Evolutionary conservation across 768 basidiomycete species (phyloP).

Genomic region (Serendipita sp.): DNA sequence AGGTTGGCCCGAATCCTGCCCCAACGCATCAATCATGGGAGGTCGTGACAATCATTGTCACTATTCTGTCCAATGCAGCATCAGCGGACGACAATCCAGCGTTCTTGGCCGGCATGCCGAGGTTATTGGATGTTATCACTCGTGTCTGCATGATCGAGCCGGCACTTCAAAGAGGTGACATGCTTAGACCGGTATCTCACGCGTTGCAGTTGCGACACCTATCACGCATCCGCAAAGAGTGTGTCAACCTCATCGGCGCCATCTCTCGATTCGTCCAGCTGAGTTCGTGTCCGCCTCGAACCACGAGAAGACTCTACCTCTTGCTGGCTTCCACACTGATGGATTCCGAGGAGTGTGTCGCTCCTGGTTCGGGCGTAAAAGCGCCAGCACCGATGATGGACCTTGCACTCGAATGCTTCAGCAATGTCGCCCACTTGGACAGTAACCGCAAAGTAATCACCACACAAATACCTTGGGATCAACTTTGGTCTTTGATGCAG

Average conservation of each 20-base stretch:
- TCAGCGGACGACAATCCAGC: constrained; percentile 2
- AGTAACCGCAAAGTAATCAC: constrained; percentile 60
- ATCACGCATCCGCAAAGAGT: constrained; percentile 31
- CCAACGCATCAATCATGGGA: constrained; percentile 30
- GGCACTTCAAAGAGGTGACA: not conserved
- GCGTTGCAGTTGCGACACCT: constrained; percentile 40
- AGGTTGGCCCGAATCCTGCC: constrained; percentile 27
- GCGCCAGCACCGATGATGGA: constrained; percentile 48
- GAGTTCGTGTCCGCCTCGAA: constrained; percentile 28
- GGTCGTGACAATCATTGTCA: constrained; percentile 2
- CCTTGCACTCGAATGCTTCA: constrained; percentile 69
- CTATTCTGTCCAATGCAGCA: not conserved
- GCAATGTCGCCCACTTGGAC: constrained; percentile 62
- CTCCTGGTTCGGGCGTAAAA: constrained; percentile 34
- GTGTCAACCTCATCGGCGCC: constrained; percentile 42
- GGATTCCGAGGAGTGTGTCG: constrained; percentile 48
- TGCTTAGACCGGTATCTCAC: constrained; percentile 3
- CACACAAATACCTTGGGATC: constrained; percentile 37
- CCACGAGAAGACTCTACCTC: constrained; percentile 45
- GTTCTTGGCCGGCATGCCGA: not conserved
- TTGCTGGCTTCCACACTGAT: constrained; percentile 53
- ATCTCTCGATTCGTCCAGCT: constrained; percentile 29
- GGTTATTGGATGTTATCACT: not conserved
- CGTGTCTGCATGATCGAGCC: constrained; percentile 1
- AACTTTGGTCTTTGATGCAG: constrained; percentile 47